Evolutionary conservation across 2,329 filamentous ascomycete genomes (phyloP).

Genomic region (Trichoderma koningiopsis): DNA sequence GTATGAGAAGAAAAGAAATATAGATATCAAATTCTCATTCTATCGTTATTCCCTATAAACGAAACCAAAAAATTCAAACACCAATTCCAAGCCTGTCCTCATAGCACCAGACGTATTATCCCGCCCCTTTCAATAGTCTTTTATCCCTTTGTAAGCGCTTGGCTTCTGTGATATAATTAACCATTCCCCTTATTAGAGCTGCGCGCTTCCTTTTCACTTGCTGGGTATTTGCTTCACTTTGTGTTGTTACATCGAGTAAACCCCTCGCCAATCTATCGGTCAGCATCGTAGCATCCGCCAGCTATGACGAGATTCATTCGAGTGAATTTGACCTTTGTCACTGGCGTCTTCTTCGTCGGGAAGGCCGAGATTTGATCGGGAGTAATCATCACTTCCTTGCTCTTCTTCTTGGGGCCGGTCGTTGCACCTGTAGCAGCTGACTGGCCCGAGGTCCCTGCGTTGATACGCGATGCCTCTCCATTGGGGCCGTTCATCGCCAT

Average conservation of each 20-base stretch:
- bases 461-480: conserved; percentile 36
- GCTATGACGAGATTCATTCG: conserved; percentile 93
- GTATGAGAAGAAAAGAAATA: background rate
- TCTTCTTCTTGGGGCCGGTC: conserved; percentile 67
- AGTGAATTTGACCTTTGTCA: conserved; percentile 91
- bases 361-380: conserved; percentile 95
- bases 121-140: background rate
- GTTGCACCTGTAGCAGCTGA: conserved; percentile 35
- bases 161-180: background rate
- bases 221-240: background rate
- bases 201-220: background rate
- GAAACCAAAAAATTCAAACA: background rate
- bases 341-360: conserved; percentile 92
- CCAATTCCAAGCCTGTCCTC: background rate
- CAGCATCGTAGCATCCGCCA: conserved; percentile 69
- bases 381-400: conserved; percentile 86
- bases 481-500: conserved; percentile 36
- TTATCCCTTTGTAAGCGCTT: background rate
- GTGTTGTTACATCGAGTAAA: background rate
- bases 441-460: conserved; percentile 34
- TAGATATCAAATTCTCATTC: background rate
- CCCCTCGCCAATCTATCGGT: conserved; percentile 41
- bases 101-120: background rate
- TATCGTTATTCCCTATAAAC: background rate
- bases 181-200: background rate